Base-by-base conservation (phyloP, 2,329 filamentous ascomycete genomes). In the Ophiostoma triangulosporum region DNA sequence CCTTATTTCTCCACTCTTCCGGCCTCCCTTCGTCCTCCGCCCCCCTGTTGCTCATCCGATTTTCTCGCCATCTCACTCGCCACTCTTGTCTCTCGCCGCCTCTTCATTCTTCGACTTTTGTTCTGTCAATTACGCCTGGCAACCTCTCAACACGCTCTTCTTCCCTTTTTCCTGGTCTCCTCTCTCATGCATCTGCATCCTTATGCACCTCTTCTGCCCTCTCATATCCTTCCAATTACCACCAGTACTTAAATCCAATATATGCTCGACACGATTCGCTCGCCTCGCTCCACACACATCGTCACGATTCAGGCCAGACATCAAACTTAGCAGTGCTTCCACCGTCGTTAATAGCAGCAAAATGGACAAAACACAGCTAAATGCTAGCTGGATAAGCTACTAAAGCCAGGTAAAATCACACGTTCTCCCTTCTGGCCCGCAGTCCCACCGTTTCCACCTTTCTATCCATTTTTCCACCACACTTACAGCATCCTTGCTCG, bases 401-500 rank as follows among this genome's bases (percentile, higher is more conserved):
- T n/a, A n/a, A n/a, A n/a, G n/a, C n/a, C n/a, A n/a, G n/a, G n/a
- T n/a, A n/a, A n/a, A n/a, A n/a, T n/a, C n/a, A n/a, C 38, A 26
- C 38, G 38, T 40, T 40, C 20, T 40, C 36, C 36, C 38, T 43
- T 11, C 7, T 20, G 1, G n/a, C 35, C 20, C 35, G 35, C 35
- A 6, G 14, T 24, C 9, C 38, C 36, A 15, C 22, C 24, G 4
- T 38, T 38, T 20, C 17, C 38, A 43, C 38, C 38, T 26, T 43
- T 43, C 7, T 46, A 20, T 20, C 38, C 26, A 29, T 46, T 46
- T 46, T 46, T 46, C 29, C 43, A 46, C 43, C 43, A 29, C 43
- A 46, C 43, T 46, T 46, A 46, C 43, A 46, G 26, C 24, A 46
- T 26, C 43, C 43, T 46, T 46, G 43, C 43, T 46, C 15, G 43